A percentile compares a stretch with the other conserved stretches of the same genome.
Evolutionary conservation across 352 stramenopile genomes (phyloP).

Genomic region (Phytophthora lateralis): DNA sequence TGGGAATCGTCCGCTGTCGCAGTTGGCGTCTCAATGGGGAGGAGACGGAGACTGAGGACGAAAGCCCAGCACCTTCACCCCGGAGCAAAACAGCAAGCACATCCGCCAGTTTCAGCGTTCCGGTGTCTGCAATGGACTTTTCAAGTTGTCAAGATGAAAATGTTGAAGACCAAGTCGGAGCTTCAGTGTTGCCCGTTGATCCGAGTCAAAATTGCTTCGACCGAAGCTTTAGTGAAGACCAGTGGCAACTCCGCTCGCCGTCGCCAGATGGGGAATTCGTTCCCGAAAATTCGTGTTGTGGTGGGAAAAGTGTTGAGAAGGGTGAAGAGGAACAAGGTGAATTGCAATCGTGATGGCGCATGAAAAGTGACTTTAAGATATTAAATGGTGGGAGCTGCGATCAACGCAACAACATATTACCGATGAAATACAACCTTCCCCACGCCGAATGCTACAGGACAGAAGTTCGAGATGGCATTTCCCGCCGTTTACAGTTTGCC

Average conservation of each 20-base stretch:
- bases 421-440: neutral
- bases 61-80: constrained; percentile 12
- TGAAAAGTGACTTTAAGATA: neutral
- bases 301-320: neutral
- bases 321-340: constrained; percentile 3
- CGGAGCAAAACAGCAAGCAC: neutral
- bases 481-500: constrained; percentile 57
- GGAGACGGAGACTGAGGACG: constrained; percentile 36
- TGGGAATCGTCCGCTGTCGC: constrained; percentile 33
- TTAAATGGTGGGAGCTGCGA: neutral
- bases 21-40: constrained; percentile 19
- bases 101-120: neutral
- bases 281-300: constrained; percentile 17
- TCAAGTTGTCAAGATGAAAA: constrained; percentile 9
- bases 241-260: constrained; percentile 28
- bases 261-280: constrained; percentile 23
- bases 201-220: constrained; percentile 24
- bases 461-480: constrained; percentile 11
- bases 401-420: neutral
- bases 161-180: constrained; percentile 11
- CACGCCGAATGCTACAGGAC: neutral
- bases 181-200: constrained; percentile 25
- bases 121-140: neutral
- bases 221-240: constrained; percentile 14
- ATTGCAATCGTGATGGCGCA: neutral